Base-by-base conservation (phyloP, 2,329 filamentous ascomycete genomes). In the Fusarium sambucinum region DNA sequence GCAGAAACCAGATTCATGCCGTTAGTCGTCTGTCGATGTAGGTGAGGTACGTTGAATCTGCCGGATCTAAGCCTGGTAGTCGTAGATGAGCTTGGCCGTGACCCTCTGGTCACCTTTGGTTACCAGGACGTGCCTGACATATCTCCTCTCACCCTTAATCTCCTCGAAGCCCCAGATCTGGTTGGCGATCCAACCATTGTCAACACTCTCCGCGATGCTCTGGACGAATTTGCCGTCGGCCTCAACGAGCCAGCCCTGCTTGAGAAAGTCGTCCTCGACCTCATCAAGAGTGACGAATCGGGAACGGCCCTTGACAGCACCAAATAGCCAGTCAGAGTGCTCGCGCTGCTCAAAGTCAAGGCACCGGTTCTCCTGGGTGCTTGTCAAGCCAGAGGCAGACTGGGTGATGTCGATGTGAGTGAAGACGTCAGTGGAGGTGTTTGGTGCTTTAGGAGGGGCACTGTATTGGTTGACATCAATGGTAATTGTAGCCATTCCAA, bases 281-380 rank as follows among this genome's bases (percentile, higher is more conserved):
- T 85, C 83, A 19, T 79, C 82, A 21, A 80, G 75, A 13, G 73
- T 75, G 60, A 87, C 70, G 76, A 85, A 89, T 45, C 82, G 79
- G 42, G 85, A 87, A 63, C 83, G 84, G 59, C 91, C 92, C 52
- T 82, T 82, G 66, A 96, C 85, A 56, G 80, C 81, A 60, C 94
- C 94, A 77, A 96, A 97, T 70, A 97, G 86, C 84, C 89, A 90
- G 82, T 97, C 93, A 25, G 81, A 82, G 82, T 94, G 92, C 66
- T 87, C 85, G 71, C 90, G 89, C 70, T 71, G 78, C 55, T 71
- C 72, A 76, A 79, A 75, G 80, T 89, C 86, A 53, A 86, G 73
- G 75, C 82, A 85, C 60, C 87, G 86, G 68, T 78, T 77, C 83
- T 89, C 87, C 41, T 81, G 75, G 50, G 82, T 94, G 73, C 88